Conservation (phyloP, 2,329 filamentous ascomycete species). For the Phoma sp. region DNA sequence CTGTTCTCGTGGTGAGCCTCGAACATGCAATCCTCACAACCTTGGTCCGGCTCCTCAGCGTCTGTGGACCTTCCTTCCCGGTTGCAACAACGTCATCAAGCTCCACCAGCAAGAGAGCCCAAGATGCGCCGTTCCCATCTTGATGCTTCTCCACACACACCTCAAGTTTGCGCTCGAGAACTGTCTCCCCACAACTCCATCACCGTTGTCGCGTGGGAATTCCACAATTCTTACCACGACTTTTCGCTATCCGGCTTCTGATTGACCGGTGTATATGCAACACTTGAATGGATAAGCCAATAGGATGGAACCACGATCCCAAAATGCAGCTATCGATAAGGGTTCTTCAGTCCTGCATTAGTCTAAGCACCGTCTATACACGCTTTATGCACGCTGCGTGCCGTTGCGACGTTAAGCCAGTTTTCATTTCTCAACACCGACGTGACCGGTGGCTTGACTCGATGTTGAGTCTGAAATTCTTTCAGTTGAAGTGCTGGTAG, state of each 20-base stretch:
- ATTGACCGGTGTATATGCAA: not conserved
- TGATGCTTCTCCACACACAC: slow-evolving; percentile 13
- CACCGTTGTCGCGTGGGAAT: slow-evolving; percentile 10
- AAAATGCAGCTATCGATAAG: slow-evolving; percentile 29
- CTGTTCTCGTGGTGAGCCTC: not conserved
- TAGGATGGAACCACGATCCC: not conserved
- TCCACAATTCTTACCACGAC: slow-evolving; percentile 13
- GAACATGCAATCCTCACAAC: not conserved
- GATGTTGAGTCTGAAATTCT: not conserved
- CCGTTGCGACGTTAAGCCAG: slow-evolving; percentile 9
- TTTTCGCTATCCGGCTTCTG: not conserved
- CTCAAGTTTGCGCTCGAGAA: slow-evolving; percentile 23
- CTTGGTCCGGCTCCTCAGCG: slow-evolving; percentile 12
- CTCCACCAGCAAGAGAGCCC: slow-evolving; percentile 3
- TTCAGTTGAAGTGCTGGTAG: not conserved
- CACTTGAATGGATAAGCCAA: not conserved
- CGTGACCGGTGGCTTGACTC: slow-evolving; percentile 6
- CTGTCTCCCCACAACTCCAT: slow-evolving; percentile 18
- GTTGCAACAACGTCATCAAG: slow-evolving; percentile 10
- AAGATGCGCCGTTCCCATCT: slow-evolving; percentile 9
- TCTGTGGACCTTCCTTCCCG: not conserved
- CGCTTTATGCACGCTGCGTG: not conserved
- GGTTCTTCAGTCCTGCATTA: slow-evolving; percentile 20
- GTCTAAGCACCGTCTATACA: slow-evolving; percentile 11
- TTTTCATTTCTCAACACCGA: slow-evolving; percentile 22